These are phyloP conservation scores for Pichia ethanolica DNA, from an alignment of 805 yeast species.

Conservation along the genomic window DNA sequence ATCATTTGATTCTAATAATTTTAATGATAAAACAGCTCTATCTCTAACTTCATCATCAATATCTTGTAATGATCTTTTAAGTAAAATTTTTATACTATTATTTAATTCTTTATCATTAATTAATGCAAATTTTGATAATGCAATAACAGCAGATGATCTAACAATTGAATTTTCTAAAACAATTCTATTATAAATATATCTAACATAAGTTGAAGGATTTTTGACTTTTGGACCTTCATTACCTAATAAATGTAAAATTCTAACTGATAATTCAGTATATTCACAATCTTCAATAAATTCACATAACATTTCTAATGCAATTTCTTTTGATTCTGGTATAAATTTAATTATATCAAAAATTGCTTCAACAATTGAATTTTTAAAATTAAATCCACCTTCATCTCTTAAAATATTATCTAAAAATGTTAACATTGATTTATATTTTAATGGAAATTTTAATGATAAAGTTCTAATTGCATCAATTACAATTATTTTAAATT, in stretches of 20 bases:
- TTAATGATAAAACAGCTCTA: conserved; percentile 82
- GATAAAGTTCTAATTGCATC: conserved; percentile 93
- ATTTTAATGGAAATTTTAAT: conserved; percentile 86
- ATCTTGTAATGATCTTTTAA: conserved; percentile 80
- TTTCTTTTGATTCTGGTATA: conserved; percentile 74
- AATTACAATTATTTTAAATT: conserved; percentile 87
- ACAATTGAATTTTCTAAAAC: conserved; percentile 93
- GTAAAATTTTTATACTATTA: conserved; percentile 63
- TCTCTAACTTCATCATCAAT: conserved; percentile 96
- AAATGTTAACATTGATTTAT: conserved; percentile 72
- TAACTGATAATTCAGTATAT: conserved; percentile 86
- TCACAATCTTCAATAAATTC: conserved; percentile 98
- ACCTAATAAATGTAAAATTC: conserved; percentile 87
- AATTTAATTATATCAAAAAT: conserved; percentile 84
- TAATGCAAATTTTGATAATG: conserved; percentile 84
- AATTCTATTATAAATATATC: conserved; percentile 95
- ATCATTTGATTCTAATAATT: conserved; percentile 43
- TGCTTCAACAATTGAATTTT: conserved; percentile 85
- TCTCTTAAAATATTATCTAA: conserved; percentile 79
- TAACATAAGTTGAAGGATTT: conserved; percentile 83
- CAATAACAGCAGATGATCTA: conserved; percentile 91
- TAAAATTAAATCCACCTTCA: conserved; percentile 83
- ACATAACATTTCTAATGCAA: conserved; percentile 81
- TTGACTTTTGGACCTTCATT: conserved; percentile 86
- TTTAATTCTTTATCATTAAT: conserved; percentile 61